A percentile compares a stretch with the other conserved stretches of the same genome.
Conservation (phyloP, 2,329 filamentous ascomycete genomes). For the Phaeosphaeria sp. region DNA sequence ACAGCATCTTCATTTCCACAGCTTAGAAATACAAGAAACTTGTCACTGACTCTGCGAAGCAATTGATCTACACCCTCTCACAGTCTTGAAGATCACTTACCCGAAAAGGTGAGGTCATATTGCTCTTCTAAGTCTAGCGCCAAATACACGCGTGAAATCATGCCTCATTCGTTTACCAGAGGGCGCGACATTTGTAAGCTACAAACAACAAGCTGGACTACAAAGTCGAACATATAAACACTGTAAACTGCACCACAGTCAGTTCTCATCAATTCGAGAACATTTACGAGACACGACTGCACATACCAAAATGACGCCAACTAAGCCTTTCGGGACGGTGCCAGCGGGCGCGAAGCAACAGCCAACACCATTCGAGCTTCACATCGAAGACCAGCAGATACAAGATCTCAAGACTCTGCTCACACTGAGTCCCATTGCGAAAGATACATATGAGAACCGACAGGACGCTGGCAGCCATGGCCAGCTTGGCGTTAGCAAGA, state of each 20-base stretch:
- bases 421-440: slow-evolving; percentile 37
- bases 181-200: slow-evolving; percentile 3
- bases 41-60: background rate
- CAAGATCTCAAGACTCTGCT: slow-evolving; percentile 39
- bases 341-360: slow-evolving; percentile 21
- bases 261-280: background rate
- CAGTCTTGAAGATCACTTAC: background rate
- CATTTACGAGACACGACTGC: background rate
- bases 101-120: background rate
- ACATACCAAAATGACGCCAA: slow-evolving; percentile 19
- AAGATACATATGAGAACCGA: slow-evolving; percentile 39
- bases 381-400: slow-evolving; percentile 35
- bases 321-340: slow-evolving; percentile 21
- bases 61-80: background rate
- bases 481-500: slow-evolving; percentile 39
- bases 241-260: background rate
- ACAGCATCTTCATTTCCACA: background rate
- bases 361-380: slow-evolving; percentile 32
- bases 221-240: background rate
- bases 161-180: background rate
- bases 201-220: background rate
- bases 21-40: background rate
- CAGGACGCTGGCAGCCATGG: slow-evolving; percentile 32
- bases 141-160: slow-evolving; percentile 2
- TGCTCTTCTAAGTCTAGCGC: background rate